These are phyloP conservation scores for Osmanthus fragrans DNA, from an alignment of 257 asterid species.

Conservation along the genomic window DNA sequence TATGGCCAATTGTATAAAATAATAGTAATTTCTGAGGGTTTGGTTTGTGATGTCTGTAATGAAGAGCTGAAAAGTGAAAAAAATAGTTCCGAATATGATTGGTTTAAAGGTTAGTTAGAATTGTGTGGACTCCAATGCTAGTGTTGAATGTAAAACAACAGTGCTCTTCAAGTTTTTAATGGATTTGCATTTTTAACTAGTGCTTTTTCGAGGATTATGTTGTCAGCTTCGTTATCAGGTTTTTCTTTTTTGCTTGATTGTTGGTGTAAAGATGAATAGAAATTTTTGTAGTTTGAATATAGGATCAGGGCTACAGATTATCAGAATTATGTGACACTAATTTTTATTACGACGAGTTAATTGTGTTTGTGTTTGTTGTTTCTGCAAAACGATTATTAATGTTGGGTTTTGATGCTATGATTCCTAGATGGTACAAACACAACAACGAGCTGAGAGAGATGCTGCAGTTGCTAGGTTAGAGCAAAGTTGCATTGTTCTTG, in stretches of 20 bases:
- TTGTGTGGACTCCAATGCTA: not conserved
- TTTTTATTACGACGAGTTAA: not conserved
- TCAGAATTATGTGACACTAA: not conserved
- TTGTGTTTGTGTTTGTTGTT: not conserved
- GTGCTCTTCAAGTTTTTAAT: not conserved
- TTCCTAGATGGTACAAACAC: slow-evolving; percentile 76
- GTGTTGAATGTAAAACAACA: not conserved
- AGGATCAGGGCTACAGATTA: not conserved
- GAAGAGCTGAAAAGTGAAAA: not conserved
- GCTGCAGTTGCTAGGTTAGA: slow-evolving; percentile 90
- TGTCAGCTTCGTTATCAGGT: not conserved
- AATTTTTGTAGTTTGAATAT: not conserved
- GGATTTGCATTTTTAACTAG: not conserved
- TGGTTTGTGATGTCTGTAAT: not conserved
- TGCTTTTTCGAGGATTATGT: not conserved
- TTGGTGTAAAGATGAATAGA: not conserved
- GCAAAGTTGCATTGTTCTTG: slow-evolving; percentile 85
- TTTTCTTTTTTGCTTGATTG: too few species aligned
- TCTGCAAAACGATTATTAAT: not conserved
- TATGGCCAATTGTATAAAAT: not conserved
- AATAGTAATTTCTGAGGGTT: not conserved
- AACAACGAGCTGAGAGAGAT: slow-evolving; percentile 87
- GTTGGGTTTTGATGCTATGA: not conserved
- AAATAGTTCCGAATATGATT: not conserved
- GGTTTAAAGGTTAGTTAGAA: not conserved